These are phyloP conservation scores for Panaeolus cyanescens DNA, from an alignment of 768 basidiomycete species.

Conservation along the genomic window DNA sequence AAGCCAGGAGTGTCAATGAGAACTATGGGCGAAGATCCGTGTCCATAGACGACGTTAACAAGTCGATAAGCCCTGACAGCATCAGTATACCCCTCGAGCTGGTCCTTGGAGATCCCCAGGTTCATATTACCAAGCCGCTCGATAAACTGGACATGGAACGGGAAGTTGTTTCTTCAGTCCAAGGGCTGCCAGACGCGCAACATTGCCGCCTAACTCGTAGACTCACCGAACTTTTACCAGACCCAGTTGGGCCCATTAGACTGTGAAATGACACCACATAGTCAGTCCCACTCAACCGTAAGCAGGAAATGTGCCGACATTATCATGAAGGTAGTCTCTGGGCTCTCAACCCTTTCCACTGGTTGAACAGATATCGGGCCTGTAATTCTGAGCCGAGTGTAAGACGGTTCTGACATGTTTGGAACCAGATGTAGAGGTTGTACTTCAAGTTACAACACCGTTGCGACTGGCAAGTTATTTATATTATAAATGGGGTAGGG, in stretches of 20 bases:
- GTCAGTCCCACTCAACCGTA: neutral
- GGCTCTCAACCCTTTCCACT: neutral
- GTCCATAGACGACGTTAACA: neutral
- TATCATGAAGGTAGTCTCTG: neutral
- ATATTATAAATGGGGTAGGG: no score
- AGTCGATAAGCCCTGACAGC: neutral
- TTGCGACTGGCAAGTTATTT: no score
- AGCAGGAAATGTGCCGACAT: neutral
- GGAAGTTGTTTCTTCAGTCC: neutral
- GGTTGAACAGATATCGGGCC: neutral
- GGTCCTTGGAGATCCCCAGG: neutral
- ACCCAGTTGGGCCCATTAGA: neutral
- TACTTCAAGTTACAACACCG: no score
- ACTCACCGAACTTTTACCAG: neutral
- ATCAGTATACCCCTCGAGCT: neutral
- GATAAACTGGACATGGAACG: neutral
- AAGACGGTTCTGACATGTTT: neutral
- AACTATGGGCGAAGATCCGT: neutral
- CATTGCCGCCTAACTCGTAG: no score
- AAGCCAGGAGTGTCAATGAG: neutral
- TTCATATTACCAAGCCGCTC: neutral
- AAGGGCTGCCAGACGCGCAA: no score
- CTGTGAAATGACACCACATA: neutral
- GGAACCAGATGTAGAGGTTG: no score
- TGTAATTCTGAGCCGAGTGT: neutral